Evolutionary conservation across 1,284 basidiomycete genomes (phyloP).

Genomic region (Ganoderma meredithae): DNA sequence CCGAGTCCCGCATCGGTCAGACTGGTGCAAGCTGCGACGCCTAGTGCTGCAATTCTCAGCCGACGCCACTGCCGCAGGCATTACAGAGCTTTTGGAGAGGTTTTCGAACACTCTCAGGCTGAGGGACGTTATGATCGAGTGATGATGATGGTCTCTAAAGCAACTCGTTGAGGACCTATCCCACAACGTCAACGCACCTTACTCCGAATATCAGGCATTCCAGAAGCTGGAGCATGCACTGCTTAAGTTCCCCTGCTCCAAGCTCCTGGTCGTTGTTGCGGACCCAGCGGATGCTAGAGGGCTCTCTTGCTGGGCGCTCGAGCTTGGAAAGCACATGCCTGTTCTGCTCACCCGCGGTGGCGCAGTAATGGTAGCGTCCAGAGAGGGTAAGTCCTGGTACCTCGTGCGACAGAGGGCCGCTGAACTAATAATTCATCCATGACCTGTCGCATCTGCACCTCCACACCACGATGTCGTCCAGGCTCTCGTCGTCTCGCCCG

Average conservation of each 20-base stretch:
- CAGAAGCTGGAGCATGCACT: background rate
- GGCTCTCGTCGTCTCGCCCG: background rate
- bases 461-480: background rate
- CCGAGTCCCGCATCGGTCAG: background rate
- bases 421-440: background rate
- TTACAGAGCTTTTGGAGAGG: background rate
- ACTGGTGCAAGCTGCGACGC: background rate
- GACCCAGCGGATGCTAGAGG: background rate
- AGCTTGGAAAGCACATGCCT: background rate
- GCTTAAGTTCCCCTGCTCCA: background rate
- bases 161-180: background rate
- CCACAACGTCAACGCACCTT: background rate
- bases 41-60: background rate
- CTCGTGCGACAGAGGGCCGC: background rate
- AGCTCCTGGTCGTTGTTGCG: background rate
- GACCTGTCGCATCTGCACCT: background rate
- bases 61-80: background rate
- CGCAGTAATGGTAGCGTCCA: background rate
- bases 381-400: background rate
- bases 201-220: background rate
- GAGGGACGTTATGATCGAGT: background rate
- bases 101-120: background rate
- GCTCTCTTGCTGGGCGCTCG: background rate
- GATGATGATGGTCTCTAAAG: background rate
- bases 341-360: background rate